Conservation (phyloP, 2,329 filamentous ascomycete species). For the Aspergillus fructus region DNA sequence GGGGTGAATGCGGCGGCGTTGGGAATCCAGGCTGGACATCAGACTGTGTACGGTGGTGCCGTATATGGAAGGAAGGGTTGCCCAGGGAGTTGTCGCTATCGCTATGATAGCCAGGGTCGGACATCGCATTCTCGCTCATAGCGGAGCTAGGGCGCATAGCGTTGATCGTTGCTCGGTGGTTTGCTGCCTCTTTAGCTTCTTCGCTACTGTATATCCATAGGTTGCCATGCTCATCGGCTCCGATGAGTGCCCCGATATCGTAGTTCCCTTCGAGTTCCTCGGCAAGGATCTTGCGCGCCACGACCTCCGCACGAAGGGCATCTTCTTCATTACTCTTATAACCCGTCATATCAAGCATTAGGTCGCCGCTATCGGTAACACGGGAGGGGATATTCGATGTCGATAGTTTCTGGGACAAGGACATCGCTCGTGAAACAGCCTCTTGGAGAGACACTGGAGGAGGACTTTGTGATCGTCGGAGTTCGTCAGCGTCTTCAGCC, state of each 20-base stretch:
- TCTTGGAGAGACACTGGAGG: conserved; percentile 70
- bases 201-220: conserved; percentile 99
- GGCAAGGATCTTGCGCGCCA: conserved; percentile 86
- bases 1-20: conserved; percentile 56
- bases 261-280: conserved; percentile 94
- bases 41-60: conserved; percentile 61
- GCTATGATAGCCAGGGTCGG: conserved; percentile 93
- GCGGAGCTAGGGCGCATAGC: conserved; percentile 51
- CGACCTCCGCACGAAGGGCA: conserved; percentile 84
- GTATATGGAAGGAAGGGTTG: conserved; percentile 59
- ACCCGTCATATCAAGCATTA: conserved; percentile 97
- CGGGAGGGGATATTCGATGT: conserved; percentile 89
- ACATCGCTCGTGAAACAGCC: conserved; percentile 78
- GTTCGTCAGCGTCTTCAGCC: conserved; percentile 17
- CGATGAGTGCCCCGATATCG: conserved; percentile 92
- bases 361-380: conserved; percentile 87
- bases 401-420: conserved; percentile 81
- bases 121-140: conserved; percentile 74
- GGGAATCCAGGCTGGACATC: conserved; percentile 67
- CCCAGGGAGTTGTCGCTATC: conserved; percentile 70
- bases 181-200: conserved; percentile 87
- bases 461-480: conserved; percentile 68
- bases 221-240: conserved; percentile 92
- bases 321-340: conserved; percentile 96
- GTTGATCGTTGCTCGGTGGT: conserved; percentile 59